phyloP scores from a whole-genome alignment of 75 land plant genomes.

The Chamaecyparis obtusa region DNA sequence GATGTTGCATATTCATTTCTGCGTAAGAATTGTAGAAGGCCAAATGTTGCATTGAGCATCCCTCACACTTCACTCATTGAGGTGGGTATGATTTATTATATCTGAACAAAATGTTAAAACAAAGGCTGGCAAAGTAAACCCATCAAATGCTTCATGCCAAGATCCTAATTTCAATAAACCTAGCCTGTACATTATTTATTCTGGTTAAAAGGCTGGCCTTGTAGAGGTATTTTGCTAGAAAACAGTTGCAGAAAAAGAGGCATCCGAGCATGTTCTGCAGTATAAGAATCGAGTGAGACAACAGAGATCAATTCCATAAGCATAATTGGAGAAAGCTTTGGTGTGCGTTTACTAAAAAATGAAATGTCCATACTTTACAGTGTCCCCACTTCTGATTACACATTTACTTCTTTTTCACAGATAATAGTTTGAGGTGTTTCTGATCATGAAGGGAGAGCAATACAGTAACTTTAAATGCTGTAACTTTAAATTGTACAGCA shows the following conservation, averaged over 20 bases:
- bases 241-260: not conserved
- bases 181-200: not conserved
- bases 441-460: not conserved
- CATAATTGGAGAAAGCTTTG: not conserved
- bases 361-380: not conserved
- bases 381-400: not conserved
- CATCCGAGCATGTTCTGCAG: not conserved
- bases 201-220: not conserved
- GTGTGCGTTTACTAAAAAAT: not conserved
- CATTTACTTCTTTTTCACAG: not conserved
- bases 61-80: slow-evolving; percentile 84
- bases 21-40: slow-evolving; percentile 75
- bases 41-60: slow-evolving; percentile 67
- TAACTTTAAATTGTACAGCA: not conserved
- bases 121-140: not conserved
- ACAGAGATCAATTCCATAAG: not conserved
- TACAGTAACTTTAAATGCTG: not conserved
- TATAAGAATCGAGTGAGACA: not conserved
- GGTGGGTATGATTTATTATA: slow-evolving; percentile 22
- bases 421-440: not conserved
- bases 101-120: not conserved
- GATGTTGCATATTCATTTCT: slow-evolving; percentile 77
- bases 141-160: not conserved
- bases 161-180: not conserved
- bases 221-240: not conserved